Percentiles rank a stretch among this genome's conserved stretches.
These are phyloP conservation scores for Sphaerobolus stellatus DNA, from an alignment of 1,284 basidiomycete species.

Conservation along the genomic window DNA sequence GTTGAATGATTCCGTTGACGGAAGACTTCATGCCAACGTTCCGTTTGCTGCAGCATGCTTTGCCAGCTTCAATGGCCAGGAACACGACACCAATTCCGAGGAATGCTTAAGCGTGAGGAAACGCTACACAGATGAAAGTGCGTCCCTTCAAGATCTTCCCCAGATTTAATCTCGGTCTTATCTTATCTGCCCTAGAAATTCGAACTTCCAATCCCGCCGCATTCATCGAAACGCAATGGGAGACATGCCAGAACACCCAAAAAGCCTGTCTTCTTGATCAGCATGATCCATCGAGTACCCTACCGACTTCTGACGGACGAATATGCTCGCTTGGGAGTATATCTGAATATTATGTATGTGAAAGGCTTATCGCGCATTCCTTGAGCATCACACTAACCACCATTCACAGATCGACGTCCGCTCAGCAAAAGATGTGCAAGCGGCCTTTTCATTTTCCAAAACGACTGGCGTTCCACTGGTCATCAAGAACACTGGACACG, in stretches of 20 bases:
- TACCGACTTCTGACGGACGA: slow-evolving; percentile 28
- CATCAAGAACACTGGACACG: slow-evolving; percentile 54
- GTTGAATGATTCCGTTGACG: slow-evolving; percentile 33
- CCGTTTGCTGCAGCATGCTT: slow-evolving; percentile 36
- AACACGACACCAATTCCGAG: slow-evolving; percentile 18
- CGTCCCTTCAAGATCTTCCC: slow-evolving; percentile 17
- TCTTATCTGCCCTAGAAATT: neutral
- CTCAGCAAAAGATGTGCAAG: slow-evolving; percentile 36
- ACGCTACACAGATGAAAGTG: neutral
- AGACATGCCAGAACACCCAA: slow-evolving; percentile 28
- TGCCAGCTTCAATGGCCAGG: slow-evolving; percentile 25
- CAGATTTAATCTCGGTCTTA: slow-evolving; percentile 33
- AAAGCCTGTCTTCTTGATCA: slow-evolving; percentile 28
- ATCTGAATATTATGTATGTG: slow-evolving; percentile 20
- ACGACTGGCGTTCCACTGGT: slow-evolving; percentile 41
- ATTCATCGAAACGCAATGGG: slow-evolving; percentile 29
- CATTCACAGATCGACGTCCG: slow-evolving; percentile 43
- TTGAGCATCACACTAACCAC: neutral
- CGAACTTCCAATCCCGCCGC: slow-evolving; percentile 9
- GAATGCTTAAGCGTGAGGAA: slow-evolving; percentile 27
- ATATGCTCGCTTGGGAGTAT: slow-evolving; percentile 41
- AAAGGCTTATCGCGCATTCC: neutral
- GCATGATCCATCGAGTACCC: slow-evolving; percentile 20
- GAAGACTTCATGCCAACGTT: slow-evolving; percentile 26
- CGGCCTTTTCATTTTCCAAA: slow-evolving; percentile 42